Evolutionary conservation across 495 filamentous ascomycete genomes (phyloP).

Genomic region (Podospora fimiseda): DNA sequence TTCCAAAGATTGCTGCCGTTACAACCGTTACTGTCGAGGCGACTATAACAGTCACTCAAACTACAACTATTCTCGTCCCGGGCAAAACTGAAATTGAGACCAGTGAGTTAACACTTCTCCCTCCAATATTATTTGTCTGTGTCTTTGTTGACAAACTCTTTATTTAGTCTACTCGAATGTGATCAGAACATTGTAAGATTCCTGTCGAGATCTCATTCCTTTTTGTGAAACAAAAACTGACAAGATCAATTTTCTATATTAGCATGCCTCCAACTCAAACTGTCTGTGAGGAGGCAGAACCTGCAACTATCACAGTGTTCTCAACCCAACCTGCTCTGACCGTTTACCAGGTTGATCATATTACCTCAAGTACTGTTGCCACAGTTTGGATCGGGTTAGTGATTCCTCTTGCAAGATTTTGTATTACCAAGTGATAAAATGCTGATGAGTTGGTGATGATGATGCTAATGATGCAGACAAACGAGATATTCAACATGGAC

Average conservation of each 20-base stretch:
- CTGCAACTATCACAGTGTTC: slow-evolving; percentile 13
- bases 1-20: slow-evolving; percentile 10
- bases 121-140: not conserved
- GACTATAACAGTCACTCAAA: slow-evolving; percentile 16
- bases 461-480: slow-evolving; percentile 11
- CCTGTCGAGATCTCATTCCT: not conserved
- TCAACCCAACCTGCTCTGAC: slow-evolving; percentile 12
- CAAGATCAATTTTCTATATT: not conserved
- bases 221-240: not conserved
- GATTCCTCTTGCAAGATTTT: too few species aligned
- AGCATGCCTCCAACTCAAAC: slow-evolving; percentile 18
- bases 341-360: slow-evolving; percentile 11
- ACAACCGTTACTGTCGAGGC: slow-evolving; percentile 15
- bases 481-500: slow-evolving; percentile 18
- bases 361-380: slow-evolving; percentile 9
- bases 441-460: not conserved
- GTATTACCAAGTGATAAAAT: not conserved
- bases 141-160: not conserved
- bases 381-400: slow-evolving; percentile 20
- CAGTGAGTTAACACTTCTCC: slow-evolving; percentile 2
- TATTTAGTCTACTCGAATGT: slow-evolving; percentile 5
- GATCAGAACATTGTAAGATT: slow-evolving; percentile 18
- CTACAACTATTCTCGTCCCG: slow-evolving; percentile 9
- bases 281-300: slow-evolving; percentile 13
- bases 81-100: slow-evolving; percentile 15